Evolutionary conservation across 2,329 filamentous ascomycete genomes (phyloP).

Genomic region (Exophiala alcalophila): DNA sequence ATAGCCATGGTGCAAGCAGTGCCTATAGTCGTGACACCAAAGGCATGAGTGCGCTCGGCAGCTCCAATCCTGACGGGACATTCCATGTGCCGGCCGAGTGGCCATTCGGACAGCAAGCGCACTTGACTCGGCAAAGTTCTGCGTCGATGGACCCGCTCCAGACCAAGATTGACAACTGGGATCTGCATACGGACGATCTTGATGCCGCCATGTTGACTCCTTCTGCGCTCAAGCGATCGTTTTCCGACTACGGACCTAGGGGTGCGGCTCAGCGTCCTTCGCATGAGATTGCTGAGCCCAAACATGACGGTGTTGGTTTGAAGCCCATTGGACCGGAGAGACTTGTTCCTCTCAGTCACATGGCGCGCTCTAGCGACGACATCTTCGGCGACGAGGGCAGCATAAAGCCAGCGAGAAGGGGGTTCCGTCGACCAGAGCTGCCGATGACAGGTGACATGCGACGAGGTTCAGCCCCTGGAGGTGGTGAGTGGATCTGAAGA

Average conservation of each 20-base stretch:
- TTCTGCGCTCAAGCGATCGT: slow-evolving; percentile 12
- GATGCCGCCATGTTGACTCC: slow-evolving; percentile 1
- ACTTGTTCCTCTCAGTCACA: slow-evolving; percentile 9
- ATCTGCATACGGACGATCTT: slow-evolving; percentile 18
- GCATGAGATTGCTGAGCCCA: no score
- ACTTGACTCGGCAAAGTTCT: slow-evolving; percentile 4
- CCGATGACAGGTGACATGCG: neutral
- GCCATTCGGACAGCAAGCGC: neutral
- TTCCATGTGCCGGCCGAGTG: no score
- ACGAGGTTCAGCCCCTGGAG: slow-evolving; percentile 20
- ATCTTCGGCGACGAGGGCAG: slow-evolving; percentile 9
- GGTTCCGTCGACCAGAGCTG: neutral
- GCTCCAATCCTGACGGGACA: no score
- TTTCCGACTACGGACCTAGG: slow-evolving; percentile 17
- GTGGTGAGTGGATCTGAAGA: slow-evolving; percentile 22
- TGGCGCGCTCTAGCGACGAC: slow-evolving; percentile 10
- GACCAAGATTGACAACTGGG: slow-evolving; percentile 25
- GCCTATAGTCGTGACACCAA: slow-evolving; percentile 26
- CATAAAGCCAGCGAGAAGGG: slow-evolving; percentile 2
- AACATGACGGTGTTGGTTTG: neutral
- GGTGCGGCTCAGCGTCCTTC: neutral
- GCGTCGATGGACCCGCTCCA: slow-evolving; percentile 15
- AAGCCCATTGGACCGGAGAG: neutral
- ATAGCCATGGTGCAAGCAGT: slow-evolving; percentile 20
- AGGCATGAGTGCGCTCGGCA: slow-evolving; percentile 24